These are phyloP conservation scores for Blastomyces silverae DNA, from an alignment of 2,329 filamentous ascomycete species.

Conservation along the genomic window DNA sequence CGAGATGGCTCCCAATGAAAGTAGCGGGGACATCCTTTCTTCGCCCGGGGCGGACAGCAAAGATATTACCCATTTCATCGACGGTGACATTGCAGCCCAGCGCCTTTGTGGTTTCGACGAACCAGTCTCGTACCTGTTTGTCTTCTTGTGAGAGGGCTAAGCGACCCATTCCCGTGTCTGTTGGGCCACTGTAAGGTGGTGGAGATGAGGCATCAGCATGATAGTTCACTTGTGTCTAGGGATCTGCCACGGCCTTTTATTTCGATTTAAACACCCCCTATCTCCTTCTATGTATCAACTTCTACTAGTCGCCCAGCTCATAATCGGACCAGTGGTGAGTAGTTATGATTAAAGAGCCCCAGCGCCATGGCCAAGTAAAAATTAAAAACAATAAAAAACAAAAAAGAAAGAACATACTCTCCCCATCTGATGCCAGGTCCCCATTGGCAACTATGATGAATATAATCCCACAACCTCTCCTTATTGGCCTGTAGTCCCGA, in stretches of 20 bases:
- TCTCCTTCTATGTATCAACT: not conserved
- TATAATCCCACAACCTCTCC: conserved; percentile 54
- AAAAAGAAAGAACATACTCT: conserved; percentile 45
- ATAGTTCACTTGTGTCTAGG: not conserved
- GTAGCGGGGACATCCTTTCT: conserved; percentile 54
- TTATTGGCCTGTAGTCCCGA: conserved; percentile 52
- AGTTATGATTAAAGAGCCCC: not conserved
- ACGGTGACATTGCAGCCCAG: conserved; percentile 62
- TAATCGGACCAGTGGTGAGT: not conserved
- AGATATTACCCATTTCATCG: conserved; percentile 75
- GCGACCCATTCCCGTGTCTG: conserved; percentile 70
- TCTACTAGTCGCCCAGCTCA: not conserved
- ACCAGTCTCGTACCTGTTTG: conserved; percentile 68
- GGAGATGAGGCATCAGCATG: not conserved
- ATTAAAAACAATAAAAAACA: conserved; percentile 13
- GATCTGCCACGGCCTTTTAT: no score
- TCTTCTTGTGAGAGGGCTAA: conserved; percentile 65
- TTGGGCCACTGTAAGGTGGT: conserved; percentile 33
- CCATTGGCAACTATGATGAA: conserved; percentile 62
- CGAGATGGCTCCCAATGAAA: conserved; percentile 35
- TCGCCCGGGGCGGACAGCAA: conserved; percentile 61
- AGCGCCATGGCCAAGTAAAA: not conserved
- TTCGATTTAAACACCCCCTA: not conserved
- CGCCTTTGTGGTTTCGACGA: conserved; percentile 54
- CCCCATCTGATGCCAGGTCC: conserved; percentile 62